Evolutionary conservation across 805 yeast genomes (phyloP).

Genomic region (Candida awuae): DNA sequence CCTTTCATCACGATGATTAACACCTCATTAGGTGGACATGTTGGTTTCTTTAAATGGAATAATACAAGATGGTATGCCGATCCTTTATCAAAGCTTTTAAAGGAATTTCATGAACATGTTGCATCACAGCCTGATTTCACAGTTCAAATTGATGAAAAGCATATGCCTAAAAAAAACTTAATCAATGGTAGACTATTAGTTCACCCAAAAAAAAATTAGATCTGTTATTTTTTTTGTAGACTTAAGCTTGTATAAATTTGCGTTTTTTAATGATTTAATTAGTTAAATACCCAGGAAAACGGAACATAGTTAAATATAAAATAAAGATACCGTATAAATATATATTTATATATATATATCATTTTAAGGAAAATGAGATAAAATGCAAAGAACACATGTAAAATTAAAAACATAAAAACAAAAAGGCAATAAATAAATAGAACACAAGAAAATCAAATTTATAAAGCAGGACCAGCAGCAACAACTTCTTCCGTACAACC

Average conservation of each 20-base stretch:
- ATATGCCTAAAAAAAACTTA: slow-evolving; percentile 7
- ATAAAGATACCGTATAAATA: too few relatives aligned
- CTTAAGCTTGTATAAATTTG: too few relatives aligned
- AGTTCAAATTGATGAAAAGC: slow-evolving; percentile 8
- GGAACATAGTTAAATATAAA: too few relatives aligned
- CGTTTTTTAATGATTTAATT: too few relatives aligned
- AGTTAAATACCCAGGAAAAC: too few relatives aligned
- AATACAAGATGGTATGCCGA: slow-evolving; percentile 62
- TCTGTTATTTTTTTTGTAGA: too few relatives aligned
- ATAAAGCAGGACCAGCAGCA: slow-evolving; percentile 81
- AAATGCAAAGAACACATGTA: slow-evolving; percentile 1
- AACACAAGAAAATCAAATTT: slow-evolving; percentile 10
- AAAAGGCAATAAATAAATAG: not conserved
- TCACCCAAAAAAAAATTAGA: not conserved
- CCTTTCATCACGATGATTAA: slow-evolving; percentile 53
- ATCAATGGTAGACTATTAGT: slow-evolving; percentile 7
- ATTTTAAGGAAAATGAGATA: too few relatives aligned
- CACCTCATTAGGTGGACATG: slow-evolving; percentile 71
- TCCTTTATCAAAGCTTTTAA: slow-evolving; percentile 37
- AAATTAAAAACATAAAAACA: not conserved
- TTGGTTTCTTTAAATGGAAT: slow-evolving; percentile 62
- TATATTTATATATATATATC: too few relatives aligned
- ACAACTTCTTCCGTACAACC: slow-evolving; percentile 80
- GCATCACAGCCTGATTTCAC: slow-evolving; percentile 8
- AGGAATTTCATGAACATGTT: slow-evolving; percentile 16